Base-by-base conservation (phyloP, 768 basidiomycete species). In the Sporobolomyces pararoseus region DNA sequence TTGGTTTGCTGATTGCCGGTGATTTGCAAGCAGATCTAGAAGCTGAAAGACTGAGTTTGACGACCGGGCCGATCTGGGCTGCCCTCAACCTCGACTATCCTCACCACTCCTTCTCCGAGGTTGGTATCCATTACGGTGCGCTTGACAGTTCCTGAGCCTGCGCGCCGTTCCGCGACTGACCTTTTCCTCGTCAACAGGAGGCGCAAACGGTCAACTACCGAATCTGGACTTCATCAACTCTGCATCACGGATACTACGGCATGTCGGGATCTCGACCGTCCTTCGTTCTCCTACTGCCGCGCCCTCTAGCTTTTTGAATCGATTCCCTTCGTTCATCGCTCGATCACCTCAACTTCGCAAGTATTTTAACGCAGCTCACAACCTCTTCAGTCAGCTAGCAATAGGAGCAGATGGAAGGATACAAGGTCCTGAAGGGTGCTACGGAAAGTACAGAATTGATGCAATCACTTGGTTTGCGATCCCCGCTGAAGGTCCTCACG, bases 191-290 rank as follows among this genome's bases (percentile, higher is more conserved):
- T 47, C 61, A 46, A 37, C 78, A 98, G 95, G 98, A 83, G 96
- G 95, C 17, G 82, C 91, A 4, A 97, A 98, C 77, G 96, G 93
- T 27, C 88, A 92, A 27, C 82, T 98, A 51, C 93, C 96, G 6
- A 99, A 99, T 77, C 93, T 97, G 80, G 96, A 99, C 79, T 82
- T 96, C 3, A 80, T 96, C 66, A 97, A 96, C 78, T 88, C 91
- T 0, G 84, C 91, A 12, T 84, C 84, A 35, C 86, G 76, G 70
- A 76, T 77, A 60, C 49, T 69, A 19, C 68, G 84, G 73, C 87
- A 88, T 3, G 88, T 85, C 4, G 86, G 87, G 21, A 87, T 93
- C 6, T 89, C 92, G 0, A 85, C 91, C 12, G 80, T 88, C 10
- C 79, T 95, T 2, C 62, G 60, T 62, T 29, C 32, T 47, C 51